phyloP scores from a whole-genome alignment of 306 rosid genomes.

The Citrullus colocynthis region DNA sequence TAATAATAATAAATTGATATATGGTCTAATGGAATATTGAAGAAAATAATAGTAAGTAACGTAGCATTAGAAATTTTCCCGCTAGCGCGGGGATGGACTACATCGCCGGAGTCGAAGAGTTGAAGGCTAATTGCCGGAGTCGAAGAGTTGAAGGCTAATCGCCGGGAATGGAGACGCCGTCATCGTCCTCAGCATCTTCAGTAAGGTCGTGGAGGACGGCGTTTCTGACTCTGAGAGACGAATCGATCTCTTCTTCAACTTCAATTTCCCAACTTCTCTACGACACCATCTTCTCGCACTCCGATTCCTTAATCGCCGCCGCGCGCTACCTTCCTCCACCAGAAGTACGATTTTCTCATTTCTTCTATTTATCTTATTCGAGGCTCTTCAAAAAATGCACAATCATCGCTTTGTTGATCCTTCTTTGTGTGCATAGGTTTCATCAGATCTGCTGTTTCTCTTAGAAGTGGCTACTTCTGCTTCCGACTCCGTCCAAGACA shows the following conservation, averaged over 20 bases:
- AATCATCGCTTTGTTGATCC: background rate
- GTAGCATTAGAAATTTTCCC: too few species aligned
- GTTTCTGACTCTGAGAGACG: constrained; percentile 69
- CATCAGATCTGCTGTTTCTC: constrained; percentile 63
- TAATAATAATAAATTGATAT: too few species aligned
- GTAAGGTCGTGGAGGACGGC: constrained; percentile 68
- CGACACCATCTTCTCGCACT: constrained; percentile 47
- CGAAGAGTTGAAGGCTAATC: background rate
- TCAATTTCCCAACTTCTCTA: constrained; percentile 40
- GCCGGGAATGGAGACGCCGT: constrained; percentile 12
- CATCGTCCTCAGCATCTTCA: constrained; percentile 18
- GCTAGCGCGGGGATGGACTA: background rate
- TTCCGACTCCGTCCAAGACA: constrained; percentile 16
- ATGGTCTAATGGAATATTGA: too few species aligned
- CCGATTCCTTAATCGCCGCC: constrained; percentile 39
- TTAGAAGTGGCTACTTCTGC: constrained; percentile 33
- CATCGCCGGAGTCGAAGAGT: background rate
- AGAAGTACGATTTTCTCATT: constrained; percentile 26
- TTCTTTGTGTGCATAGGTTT: constrained; percentile 24
- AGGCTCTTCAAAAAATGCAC: background rate
- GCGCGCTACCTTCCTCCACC: constrained; percentile 56
- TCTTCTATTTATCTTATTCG: background rate
- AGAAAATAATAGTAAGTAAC: too few species aligned
- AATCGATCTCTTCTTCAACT: constrained; percentile 47
- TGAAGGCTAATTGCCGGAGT: background rate